Percentiles rank a stretch among this genome's conserved stretches.
Evolutionary conservation across 306 rosid species (phyloP).

Genomic region (Parietaria judaica): DNA sequence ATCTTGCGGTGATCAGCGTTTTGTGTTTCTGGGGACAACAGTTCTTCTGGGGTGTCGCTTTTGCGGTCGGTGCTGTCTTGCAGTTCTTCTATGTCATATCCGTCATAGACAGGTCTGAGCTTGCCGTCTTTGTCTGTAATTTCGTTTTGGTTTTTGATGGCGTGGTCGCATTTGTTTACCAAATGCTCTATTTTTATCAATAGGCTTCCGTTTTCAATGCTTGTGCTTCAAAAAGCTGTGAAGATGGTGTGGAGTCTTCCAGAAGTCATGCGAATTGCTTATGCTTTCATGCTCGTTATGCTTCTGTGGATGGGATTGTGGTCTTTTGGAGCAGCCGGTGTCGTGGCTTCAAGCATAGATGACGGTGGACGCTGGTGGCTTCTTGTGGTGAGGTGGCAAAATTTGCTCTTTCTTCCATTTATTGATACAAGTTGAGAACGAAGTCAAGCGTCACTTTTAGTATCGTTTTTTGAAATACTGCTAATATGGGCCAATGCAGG

Average conservation of each 20-base stretch:
- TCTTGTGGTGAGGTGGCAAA: constrained; percentile 99
- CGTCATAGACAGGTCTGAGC: constrained; percentile 68
- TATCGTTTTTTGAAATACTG: constrained; percentile 19
- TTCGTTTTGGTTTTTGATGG: not conserved
- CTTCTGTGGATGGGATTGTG: constrained; percentile 85
- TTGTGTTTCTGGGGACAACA: constrained; percentile 81
- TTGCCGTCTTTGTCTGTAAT: not conserved
- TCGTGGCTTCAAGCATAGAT: constrained; percentile 89
- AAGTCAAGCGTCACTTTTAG: constrained; percentile 7
- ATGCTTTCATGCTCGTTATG: constrained; percentile 70
- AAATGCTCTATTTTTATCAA: constrained; percentile 14
- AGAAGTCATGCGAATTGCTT: constrained; percentile 72
- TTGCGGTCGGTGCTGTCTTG: constrained; percentile 67
- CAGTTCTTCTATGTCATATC: constrained; percentile 85
- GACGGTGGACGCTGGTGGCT: constrained; percentile 99
- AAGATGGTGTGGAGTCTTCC: constrained; percentile 91
- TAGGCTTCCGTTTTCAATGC: constrained; percentile 95
- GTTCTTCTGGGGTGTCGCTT: constrained; percentile 88
- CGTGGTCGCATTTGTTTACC: constrained; percentile 10
- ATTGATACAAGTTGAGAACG: constrained; percentile 19
- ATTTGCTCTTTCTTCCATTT: constrained; percentile 56
- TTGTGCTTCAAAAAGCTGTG: constrained; percentile 82
- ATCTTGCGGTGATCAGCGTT: constrained; percentile 91
- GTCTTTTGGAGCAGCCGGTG: constrained; percentile 99
- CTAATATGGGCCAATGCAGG: constrained; percentile 43